Evolutionary conservation across 179 eudicot genomes (phyloP).

Genomic region (Carnegiea gigantea): DNA sequence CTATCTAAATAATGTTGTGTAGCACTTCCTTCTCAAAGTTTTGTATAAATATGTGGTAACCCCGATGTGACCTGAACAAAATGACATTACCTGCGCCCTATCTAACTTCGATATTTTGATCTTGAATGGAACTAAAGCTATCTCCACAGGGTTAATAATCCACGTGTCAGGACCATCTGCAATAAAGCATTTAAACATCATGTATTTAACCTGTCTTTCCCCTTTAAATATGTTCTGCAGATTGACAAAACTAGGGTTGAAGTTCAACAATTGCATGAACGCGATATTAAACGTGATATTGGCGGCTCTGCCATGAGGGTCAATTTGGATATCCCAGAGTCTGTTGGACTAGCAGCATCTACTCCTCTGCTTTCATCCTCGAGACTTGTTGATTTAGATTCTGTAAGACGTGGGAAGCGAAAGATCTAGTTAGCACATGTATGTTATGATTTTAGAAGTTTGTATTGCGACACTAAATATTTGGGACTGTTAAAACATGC

Average conservation of each 20-base stretch:
- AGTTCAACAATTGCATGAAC: constrained; percentile 52
- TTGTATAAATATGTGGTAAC: too few relatives aligned
- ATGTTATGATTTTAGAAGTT: neutral
- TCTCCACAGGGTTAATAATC: neutral
- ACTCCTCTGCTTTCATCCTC: constrained; percentile 50
- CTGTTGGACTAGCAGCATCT: constrained; percentile 62
- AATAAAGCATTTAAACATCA: neutral
- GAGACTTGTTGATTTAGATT: constrained; percentile 72
- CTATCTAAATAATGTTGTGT: neutral
- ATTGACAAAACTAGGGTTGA: constrained; percentile 52
- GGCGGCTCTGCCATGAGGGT: constrained; percentile 54
- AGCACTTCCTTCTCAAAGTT: neutral
- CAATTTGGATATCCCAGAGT: constrained; percentile 91
- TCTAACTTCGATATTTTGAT: neutral
- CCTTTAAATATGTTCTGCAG: constrained; percentile 39
- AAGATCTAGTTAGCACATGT: constrained; percentile 37
- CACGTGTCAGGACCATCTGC: neutral
- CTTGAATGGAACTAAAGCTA: neutral
- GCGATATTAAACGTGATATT: constrained; percentile 51
- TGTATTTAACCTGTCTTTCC: neutral
- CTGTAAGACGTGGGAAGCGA: constrained; percentile 74
- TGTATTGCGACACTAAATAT: neutral
- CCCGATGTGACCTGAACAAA: neutral
- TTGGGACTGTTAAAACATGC: too few relatives aligned
- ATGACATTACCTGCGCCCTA: neutral